Evolutionary conservation across 2,329 filamentous ascomycete species (phyloP).

Genomic region (Cladophialophora bantiana): DNA sequence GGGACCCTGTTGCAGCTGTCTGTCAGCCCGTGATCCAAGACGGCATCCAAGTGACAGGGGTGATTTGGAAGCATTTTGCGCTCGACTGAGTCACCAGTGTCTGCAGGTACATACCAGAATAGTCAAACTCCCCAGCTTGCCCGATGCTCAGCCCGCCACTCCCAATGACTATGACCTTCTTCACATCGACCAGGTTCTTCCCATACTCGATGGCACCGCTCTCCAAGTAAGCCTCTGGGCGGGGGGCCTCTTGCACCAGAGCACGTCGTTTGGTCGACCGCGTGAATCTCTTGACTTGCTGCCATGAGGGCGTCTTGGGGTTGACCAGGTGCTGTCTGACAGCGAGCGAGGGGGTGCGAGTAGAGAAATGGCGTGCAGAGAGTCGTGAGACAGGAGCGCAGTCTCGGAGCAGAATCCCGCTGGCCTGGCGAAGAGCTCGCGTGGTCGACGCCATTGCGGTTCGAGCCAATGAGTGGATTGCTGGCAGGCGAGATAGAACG

Average conservation of each 20-base stretch:
- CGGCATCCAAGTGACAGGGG: neutral
- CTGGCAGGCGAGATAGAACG: constrained; percentile 1
- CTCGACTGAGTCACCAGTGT: neutral
- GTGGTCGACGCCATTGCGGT: constrained; percentile 38
- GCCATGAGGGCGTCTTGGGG: constrained; percentile 49
- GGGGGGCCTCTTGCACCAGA: constrained; percentile 73
- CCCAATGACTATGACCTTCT: constrained; percentile 96
- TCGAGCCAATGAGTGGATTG: constrained; percentile 7
- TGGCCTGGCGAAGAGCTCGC: constrained; percentile 37
- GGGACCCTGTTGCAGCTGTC: constrained; percentile 69
- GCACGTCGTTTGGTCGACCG: constrained; percentile 48
- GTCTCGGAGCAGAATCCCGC: constrained; percentile 35
- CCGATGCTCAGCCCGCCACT: constrained; percentile 95
- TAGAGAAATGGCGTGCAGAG: constrained; percentile 32
- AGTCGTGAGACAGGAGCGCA: constrained; percentile 31
- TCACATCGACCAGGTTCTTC: constrained; percentile 81
- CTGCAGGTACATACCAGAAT: constrained; percentile 75
- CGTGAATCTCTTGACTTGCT: constrained; percentile 54
- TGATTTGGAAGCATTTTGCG: neutral
- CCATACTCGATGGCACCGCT: constrained; percentile 83
- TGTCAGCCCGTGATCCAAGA: constrained; percentile 12
- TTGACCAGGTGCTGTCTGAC: constrained; percentile 46
- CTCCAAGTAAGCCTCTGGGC: constrained; percentile 84
- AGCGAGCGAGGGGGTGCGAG: constrained; percentile 17
- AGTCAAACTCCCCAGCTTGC: constrained; percentile 97